Evolutionary conservation across 176 grass and related monocot species (phyloP), one percentile per base, ranked within the genome.

Genomic region (Rhipidocladum racemiflorum): DNA sequence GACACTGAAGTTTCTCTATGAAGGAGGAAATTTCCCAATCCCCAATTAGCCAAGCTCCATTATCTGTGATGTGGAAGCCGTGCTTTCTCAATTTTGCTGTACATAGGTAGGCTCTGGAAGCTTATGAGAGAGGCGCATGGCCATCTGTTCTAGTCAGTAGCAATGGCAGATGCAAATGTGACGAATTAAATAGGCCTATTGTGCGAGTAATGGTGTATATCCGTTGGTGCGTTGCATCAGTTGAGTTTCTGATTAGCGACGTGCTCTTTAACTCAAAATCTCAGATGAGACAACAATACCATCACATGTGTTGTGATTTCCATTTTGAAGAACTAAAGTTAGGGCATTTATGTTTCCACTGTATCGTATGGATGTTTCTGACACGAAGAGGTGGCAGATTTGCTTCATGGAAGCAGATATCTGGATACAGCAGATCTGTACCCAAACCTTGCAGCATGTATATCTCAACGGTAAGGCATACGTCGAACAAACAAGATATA

Each of bases 101-200:
- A 78, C 38, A 86, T 90, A 67, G 80, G 30, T 72, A 50, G 50
- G 69, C 61, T 39, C 17, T 5, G 21, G 13, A 65, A 43, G 17
- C 44, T 54, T 84, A 21, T 67, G 55, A 61, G 21, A 6, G 56
- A 20, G 75, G 38, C 4, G 49, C 12, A 0, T 0, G 4, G 21
- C 4, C 10, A 44, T 35, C 15, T 79, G 39, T 7, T 46, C 24
- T n/a, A 9, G 10, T 71, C 38, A 9, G 1, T 72, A 38, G 51
- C 13, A 55, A 38, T 36, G 64, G 29, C 70, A 45, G 56, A 45
- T 49, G 40, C 7, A 36, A 18, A 34, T 16, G 61, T 29, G 21
- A 61, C 61, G 67, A 72, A 65, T 27, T 55, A n/a, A n/a, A 60
- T 16, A 35, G 50, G 9, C 53, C 28, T 39, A 21, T 45, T 72